phyloP scores from a whole-genome alignment of 2,329 filamentous ascomycete species.

The Raffaelea ambrosiae region DNA sequence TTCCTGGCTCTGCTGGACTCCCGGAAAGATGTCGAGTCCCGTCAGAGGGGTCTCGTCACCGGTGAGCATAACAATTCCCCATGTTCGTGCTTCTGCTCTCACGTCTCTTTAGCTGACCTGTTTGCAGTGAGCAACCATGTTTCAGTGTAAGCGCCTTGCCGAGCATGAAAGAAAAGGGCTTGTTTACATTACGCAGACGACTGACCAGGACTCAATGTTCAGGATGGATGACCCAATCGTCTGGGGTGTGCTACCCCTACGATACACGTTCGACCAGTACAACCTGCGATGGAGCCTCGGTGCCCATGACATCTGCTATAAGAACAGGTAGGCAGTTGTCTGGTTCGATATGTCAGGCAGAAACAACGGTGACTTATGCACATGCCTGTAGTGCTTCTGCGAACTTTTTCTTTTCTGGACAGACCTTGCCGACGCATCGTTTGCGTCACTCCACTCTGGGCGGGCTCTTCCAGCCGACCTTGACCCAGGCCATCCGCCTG shows the following conservation, averaged over 20 bases:
- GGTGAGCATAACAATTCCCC: slow-evolving; percentile 38
- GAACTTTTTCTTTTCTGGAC: slow-evolving; percentile 82
- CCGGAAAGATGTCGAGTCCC: slow-evolving; percentile 55
- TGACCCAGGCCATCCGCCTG: slow-evolving; percentile 76
- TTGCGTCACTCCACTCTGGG: slow-evolving; percentile 68
- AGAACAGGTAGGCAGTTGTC: slow-evolving; percentile 59
- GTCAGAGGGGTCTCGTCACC: slow-evolving; percentile 73
- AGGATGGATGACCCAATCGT: slow-evolving; percentile 91
- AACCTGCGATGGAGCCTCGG: slow-evolving; percentile 85
- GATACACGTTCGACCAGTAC: slow-evolving; percentile 60
- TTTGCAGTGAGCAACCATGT: slow-evolving; percentile 73
- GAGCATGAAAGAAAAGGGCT: too few species aligned
- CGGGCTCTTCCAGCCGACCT: slow-evolving; percentile 82
- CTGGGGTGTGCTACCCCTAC: slow-evolving; percentile 79
- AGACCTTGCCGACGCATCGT: slow-evolving; percentile 85
- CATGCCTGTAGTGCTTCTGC: slow-evolving; percentile 54
- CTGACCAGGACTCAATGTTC: slow-evolving; percentile 8
- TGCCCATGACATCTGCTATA: slow-evolving; percentile 93
- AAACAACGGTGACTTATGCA: neutral
- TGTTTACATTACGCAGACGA: too few species aligned
- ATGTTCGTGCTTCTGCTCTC: slow-evolving; percentile 8
- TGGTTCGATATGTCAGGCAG: neutral
- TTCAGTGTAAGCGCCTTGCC: slow-evolving; percentile 62
- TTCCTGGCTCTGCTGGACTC: slow-evolving; percentile 71
- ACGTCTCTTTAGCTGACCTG: slow-evolving; percentile 8